Base-by-base conservation (phyloP, 805 yeast species). In the Hanseniaspora guilliermondii region DNA sequence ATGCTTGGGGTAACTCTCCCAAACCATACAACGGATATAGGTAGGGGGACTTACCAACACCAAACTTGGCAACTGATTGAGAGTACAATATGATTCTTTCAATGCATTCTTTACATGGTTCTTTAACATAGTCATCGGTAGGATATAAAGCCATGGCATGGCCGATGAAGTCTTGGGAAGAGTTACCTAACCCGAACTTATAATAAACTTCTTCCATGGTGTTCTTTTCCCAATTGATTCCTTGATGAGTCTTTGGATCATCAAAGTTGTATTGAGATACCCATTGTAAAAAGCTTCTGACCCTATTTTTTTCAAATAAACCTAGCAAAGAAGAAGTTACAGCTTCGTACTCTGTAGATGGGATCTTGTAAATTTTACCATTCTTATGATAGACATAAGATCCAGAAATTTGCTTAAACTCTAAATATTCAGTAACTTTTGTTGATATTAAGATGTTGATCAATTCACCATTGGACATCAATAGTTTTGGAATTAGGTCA, bases 1-100 rank as follows among this genome's bases (percentile, higher is more conserved):
- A 93, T 8, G 97, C 98, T 72, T 93, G 98, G n/a, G 98, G 98
- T 57, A 93, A 76, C 70, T 93, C 98, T 52, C 98, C 98, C 56
- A 93, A 76, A 7, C 98, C 98, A 65, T 93, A 93, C 64, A 91
- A 74, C 47, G 98, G 98, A 67, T 93, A 93, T 58, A 93, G 77
- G 68, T 93, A 93, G 12, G 98, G 98, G 7, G 96, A 86, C 70
- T 89, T 89, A 24, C 53, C 53, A 24, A 47, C 47, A 56, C 98
- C 97, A 69, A 85, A 93, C 63, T 93, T 81, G 30, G 96, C 93
- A 57, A 93, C 94, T 14, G 95, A 85, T 61, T 86, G 87, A 47
- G 87, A 83, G 64, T 93, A 93, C 57, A 93, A 75, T 49, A 85
- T 69, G 55, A 93, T 80, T 68, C 97, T 77, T 66, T 91, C 93